Base-by-base conservation (phyloP, 192 early-diverging fungal genomes). In the Coemansia sp. region DNA sequence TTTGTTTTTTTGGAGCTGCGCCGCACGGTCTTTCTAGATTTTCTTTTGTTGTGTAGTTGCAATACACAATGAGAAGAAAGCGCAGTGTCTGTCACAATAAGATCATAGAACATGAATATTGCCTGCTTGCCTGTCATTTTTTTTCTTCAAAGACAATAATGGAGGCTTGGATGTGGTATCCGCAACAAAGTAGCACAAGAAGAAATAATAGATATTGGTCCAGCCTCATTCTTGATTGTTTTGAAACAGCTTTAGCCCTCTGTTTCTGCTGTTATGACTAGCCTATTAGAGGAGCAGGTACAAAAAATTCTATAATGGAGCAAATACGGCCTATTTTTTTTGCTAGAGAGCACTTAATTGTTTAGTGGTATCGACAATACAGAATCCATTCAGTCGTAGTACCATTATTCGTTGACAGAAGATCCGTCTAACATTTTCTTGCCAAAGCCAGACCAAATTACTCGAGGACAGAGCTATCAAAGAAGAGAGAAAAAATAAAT, bases 61-160 rank as follows among this genome's bases (percentile, higher is more conserved):
- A 7, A 7, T 20, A 9, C n/a, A 50, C 8, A 20, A 50, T 9
- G 46, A 50, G 19, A 10, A 45, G 42, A 9, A 36, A 36, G 41
- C 4, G 41, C 39, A 11, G 15, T 42, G 9, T 42, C 13, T 20
- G 8, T 50, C 46, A 50, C 6, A 50, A 10, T 50, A 20, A 50
- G 46, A 50, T 50, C 46, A 50, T 20, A 50, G 46, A 20, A 50
- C 46, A 50, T 50, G 46, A 50, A 50, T 22, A 50, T 50, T 50
- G 19, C 8, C n/a, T 19, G 20, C 20, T 9, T 22, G 46, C 19
- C 41, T 42, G 41, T 42, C 34, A 9, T 36, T 36, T 36, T 36
- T 34, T 34, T 36, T 7, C 8, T 6, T 36, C 34, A 36, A 36
- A 42, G 41, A 42, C 41, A 42, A 42, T 42, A 15, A 12, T 4